Evolutionary conservation across 2,329 filamentous ascomycete species (phyloP), one percentile per base, ranked within the genome.

Genomic region (Trichoderma polysporum): DNA sequence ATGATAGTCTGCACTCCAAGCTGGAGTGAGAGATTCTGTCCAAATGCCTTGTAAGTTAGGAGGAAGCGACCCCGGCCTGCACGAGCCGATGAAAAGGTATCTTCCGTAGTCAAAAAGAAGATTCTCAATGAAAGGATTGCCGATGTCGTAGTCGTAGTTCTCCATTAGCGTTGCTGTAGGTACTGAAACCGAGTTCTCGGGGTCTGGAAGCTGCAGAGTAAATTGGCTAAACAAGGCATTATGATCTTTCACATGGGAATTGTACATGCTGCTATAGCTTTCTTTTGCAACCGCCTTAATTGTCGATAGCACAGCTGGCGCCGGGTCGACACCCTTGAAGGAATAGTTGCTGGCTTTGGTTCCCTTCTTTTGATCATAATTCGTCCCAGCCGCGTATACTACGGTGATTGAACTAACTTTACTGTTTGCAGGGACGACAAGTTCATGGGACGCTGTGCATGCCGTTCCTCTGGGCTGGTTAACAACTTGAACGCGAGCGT

Each of bases 41-140:
- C 86, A 88, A 19, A 80, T 79, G 0, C 86, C 86, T 71, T 86
- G 84, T 0, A 89, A 78, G 66, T 88, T 88, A 0, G 85, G 79
- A 0, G 86, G 86, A 0, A 88, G 77, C 0, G 80, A 81, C 39
- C 81, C 82, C 0, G 77, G 74, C 2, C 86, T 79, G 3, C 83
- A 86, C 0, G 84, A 85, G 0, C 82, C 81, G 57, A 88, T 85
- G 65, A 88, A 79, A 0, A 88, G 77, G 62, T 88, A 82, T 7
- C 83, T 80, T 4, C 80, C 81, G 57, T 83, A 85, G 69, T 85
- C 82, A 68, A 87, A 86, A 3, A 86, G 78, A 0, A 87, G 75
- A 2, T 76, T 78, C 59, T 87, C 84, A 2, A 88, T 74, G 41
- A 80, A 86, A 0, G 85, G 84, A 63, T 87, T 82, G 1, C 82